These are phyloP conservation scores for Scheffersomyces coipomensis DNA, from an alignment of 805 yeast genomes.

Conservation along the genomic window DNA sequence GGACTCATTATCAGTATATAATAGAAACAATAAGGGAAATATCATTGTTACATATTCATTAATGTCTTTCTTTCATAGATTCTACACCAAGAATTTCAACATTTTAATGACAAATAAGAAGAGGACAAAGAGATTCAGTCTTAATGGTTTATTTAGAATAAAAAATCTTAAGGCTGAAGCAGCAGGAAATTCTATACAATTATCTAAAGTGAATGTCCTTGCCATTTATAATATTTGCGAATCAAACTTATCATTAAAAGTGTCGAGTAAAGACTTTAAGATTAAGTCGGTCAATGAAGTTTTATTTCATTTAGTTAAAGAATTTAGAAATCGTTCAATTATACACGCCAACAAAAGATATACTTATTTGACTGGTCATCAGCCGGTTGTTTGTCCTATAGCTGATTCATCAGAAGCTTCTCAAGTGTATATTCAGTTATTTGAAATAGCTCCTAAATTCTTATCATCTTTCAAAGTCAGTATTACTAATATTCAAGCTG, in stretches of 20 bases:
- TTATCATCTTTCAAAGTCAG: conserved; percentile 24
- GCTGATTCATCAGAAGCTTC: background rate
- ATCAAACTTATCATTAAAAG: conserved; percentile 18
- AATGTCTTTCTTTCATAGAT: conserved; percentile 22
- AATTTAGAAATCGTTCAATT: conserved; percentile 27
- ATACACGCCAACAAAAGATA: conserved; percentile 24
- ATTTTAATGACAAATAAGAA: conserved; percentile 8
- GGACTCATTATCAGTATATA: conserved; percentile 20
- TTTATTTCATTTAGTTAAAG: conserved; percentile 33
- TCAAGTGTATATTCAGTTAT: conserved; percentile 20
- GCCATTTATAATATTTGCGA: conserved; percentile 23
- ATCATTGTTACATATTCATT: conserved; percentile 19
- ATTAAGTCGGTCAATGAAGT: conserved; percentile 35
- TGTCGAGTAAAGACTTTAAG: conserved; percentile 23
- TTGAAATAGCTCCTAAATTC: conserved; percentile 27
- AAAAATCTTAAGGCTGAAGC: conserved; percentile 29
- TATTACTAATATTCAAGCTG: conserved; percentile 26
- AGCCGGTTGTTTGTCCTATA: background rate
- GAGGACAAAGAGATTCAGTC: conserved; percentile 7
- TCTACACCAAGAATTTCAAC: conserved; percentile 23
- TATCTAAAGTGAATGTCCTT: conserved; percentile 26
- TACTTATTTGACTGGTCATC: conserved; percentile 5
- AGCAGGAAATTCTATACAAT: conserved; percentile 25
- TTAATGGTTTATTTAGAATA: conserved; percentile 27
- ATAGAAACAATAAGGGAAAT: conserved; percentile 28